Base-by-base conservation (phyloP, 1,284 basidiomycete species). In the Cutaneotrichosporon sp. region DNA sequence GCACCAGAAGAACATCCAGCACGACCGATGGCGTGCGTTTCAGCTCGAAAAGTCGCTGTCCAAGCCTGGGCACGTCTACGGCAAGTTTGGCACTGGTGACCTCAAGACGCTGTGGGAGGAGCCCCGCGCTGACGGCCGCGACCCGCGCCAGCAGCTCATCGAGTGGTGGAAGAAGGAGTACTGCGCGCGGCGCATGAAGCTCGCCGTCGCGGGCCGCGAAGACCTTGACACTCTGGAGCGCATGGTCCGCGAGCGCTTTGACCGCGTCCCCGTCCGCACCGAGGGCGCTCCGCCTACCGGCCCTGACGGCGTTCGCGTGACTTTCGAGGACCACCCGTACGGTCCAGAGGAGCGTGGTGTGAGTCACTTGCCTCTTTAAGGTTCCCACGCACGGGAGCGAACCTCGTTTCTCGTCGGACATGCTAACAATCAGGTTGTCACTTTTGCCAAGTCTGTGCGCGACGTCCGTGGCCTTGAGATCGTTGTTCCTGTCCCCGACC, bases 81-180 rank as follows among this genome's bases (percentile, higher is more conserved):
- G 86, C 71, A 97, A 98, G 78, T 99, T 99, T 75, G 80, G 92
- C 2, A 96, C 90, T 6, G 97, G 97, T 3, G 91, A 93, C 80
- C 86, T 89, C 66, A 86, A 90, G 61, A 93, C 90, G 62, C 82
- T 99, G 62, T 91, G 89, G 72, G 86, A 87, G 18, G 74, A 78
- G 26, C 85, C 85, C 31, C 80, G 80, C 60, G 72, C 72, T 32
- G 75, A 78, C 36, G 95, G 94, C 5, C 84, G 90, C 57, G 95
- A 99, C 79, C 95, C 92, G 1, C 87, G 97, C 62, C 86, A 91
- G 61, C 86, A 97, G 74, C 83, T 99, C 66, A 88, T 99, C 64
- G 90, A 96, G 80, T 99, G 97, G 92, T 98, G 96, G 91, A 84
- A 83, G 61, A 85, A 86, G 69, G 89, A 97, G 77, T 99, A 99